phyloP scores from a whole-genome alignment of 257 asterid species.

The Solanum etuberosum region DNA sequence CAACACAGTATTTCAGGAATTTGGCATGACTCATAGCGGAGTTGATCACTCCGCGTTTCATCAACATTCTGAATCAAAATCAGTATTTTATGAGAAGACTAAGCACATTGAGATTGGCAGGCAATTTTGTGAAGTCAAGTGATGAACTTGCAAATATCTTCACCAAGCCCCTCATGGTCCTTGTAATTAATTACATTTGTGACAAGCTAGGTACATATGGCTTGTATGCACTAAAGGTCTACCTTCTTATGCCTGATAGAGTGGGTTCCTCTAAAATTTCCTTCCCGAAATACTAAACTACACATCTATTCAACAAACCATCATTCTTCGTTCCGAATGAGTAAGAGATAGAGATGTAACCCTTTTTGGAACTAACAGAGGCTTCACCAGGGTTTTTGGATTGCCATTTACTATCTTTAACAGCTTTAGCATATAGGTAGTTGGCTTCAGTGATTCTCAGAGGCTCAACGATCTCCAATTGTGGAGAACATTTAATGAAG shows the following conservation, averaged over 20 bases:
- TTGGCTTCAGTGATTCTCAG: neutral
- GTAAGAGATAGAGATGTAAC: neutral
- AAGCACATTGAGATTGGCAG: neutral
- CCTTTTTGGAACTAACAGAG: neutral
- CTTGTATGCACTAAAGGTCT: neutral
- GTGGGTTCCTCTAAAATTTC: neutral
- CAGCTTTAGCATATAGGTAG: neutral
- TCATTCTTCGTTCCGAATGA: neutral
- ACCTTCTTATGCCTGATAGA: neutral
- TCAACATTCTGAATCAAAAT: neutral
- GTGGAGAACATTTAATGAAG: neutral
- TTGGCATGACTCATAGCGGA: neutral
- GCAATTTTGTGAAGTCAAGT: neutral
- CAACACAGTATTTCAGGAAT: too few species aligned
- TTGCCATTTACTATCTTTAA: neutral
- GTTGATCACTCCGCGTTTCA: neutral
- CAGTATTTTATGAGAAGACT: neutral
- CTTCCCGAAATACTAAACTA: neutral
- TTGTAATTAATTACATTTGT: neutral
- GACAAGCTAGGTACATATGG: neutral
- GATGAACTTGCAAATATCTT: neutral
- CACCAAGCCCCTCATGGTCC: neutral
- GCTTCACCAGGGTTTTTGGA: neutral
- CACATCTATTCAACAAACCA: neutral
- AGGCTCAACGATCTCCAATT: neutral